Evolutionary conservation across 768 basidiomycete genomes (phyloP).

Genomic region (Auricularia heimuer): DNA sequence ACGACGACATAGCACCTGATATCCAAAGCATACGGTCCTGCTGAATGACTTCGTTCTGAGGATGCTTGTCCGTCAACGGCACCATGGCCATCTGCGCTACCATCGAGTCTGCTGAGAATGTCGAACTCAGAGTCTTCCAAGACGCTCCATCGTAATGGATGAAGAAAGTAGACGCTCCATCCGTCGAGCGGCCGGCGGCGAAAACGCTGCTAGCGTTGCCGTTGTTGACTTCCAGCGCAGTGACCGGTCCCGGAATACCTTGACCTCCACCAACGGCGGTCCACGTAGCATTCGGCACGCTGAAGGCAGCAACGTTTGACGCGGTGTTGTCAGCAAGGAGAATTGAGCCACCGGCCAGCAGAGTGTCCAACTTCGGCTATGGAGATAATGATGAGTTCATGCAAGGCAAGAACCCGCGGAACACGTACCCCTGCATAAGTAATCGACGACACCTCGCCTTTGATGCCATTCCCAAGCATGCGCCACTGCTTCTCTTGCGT

Average conservation of each 20-base stretch:
- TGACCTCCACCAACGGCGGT: conserved; percentile 45
- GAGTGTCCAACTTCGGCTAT: conserved; percentile 53
- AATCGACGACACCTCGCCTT: conserved; percentile 71
- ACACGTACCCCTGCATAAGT: conserved; percentile 70
- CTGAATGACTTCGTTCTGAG: conserved; percentile 60
- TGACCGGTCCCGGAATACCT: conserved; percentile 79
- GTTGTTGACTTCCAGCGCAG: conserved; percentile 78
- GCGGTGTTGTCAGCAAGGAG: conserved; percentile 50
- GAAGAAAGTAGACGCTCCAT: conserved; percentile 60
- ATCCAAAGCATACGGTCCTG: conserved; percentile 84
- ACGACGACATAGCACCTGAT: conserved; percentile 64
- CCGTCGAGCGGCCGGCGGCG: conserved; percentile 68
- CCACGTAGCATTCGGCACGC: conserved; percentile 70
- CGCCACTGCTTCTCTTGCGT: conserved; percentile 65
- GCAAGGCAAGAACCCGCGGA: not conserved
- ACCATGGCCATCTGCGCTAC: conserved; percentile 86
- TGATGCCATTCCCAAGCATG: conserved; percentile 66
- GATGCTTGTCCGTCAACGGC: conserved; percentile 71
- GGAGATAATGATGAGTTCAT: conserved; percentile 9
- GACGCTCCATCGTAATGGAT: conserved; percentile 73
- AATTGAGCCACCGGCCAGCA: conserved; percentile 78
- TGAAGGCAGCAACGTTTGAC: conserved; percentile 66
- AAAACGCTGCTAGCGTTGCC: conserved; percentile 78
- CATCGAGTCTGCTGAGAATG: conserved; percentile 45
- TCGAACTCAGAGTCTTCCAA: conserved; percentile 64